Conservation (phyloP, 345 rosid species). For the Euclidium syriacum region DNA sequence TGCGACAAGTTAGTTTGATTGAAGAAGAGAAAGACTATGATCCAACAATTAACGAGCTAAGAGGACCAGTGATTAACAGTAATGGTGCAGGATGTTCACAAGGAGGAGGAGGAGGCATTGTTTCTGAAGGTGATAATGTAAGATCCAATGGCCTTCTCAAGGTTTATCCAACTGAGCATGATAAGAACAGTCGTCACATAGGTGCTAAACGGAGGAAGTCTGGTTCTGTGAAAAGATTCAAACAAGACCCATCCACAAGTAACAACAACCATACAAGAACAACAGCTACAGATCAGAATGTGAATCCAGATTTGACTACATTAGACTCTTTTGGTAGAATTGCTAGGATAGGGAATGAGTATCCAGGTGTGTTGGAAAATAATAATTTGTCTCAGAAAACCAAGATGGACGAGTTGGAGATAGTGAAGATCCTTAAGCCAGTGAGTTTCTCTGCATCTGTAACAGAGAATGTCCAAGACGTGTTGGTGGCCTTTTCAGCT, state of each 20-base stretch:
- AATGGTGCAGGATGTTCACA: constrained; percentile 42
- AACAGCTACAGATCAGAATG: constrained; percentile 28
- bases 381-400: constrained; percentile 34
- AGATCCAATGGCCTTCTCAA: constrained; percentile 44
- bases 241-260: constrained; percentile 47
- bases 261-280: constrained; percentile 33
- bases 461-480: constrained; percentile 57
- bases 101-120: constrained; percentile 41
- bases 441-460: constrained; percentile 63
- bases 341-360: constrained; percentile 40
- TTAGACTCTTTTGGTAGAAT: constrained; percentile 41
- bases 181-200: constrained; percentile 46
- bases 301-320: constrained; percentile 34
- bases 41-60: constrained; percentile 83
- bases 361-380: constrained; percentile 31
- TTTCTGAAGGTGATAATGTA: constrained; percentile 39
- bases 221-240: constrained; percentile 92
- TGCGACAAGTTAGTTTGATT: constrained; percentile 25
- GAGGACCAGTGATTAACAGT: constrained; percentile 44
- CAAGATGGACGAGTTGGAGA: constrained; percentile 39
- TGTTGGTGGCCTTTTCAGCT: constrained; percentile 64
- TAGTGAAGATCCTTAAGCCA: constrained; percentile 70
- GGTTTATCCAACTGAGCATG: constrained; percentile 41
- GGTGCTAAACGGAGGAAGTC: constrained; percentile 93
- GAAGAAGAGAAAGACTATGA: constrained; percentile 65